Conservation (phyloP, 225 moss, liverwort and hornwort species). For the Thuidium tamariscinum region DNA sequence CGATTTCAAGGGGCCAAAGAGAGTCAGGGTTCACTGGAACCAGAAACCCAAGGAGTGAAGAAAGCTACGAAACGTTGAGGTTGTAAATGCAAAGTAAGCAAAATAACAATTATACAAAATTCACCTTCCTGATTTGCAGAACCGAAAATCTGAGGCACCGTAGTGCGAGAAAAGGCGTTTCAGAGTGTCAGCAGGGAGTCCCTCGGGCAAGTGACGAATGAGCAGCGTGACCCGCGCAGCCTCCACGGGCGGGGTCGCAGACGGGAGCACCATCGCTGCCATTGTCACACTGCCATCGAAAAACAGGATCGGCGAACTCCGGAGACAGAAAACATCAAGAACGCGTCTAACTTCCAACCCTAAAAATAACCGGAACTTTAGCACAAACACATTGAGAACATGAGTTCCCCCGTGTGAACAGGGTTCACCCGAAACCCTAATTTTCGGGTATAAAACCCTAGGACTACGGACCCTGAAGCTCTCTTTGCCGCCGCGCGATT, state of each 20-base stretch:
- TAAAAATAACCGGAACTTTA: neutral
- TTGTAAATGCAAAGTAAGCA: neutral
- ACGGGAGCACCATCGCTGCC: neutral
- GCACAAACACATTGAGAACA: neutral
- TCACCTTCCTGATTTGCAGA: conserved; percentile 34
- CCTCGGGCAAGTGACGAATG: conserved; percentile 45
- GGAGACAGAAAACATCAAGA: neutral
- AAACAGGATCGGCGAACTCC: neutral
- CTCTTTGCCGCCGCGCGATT: conserved; percentile 6
- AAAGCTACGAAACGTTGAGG: neutral
- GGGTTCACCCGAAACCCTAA: neutral
- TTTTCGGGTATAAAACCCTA: neutral
- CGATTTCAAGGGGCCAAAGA: neutral
- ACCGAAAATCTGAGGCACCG: conserved; percentile 38
- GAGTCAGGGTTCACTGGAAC: neutral
- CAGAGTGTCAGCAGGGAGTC: conserved; percentile 32
- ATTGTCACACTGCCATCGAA: neutral
- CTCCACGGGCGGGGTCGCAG: neutral
- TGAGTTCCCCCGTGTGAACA: neutral
- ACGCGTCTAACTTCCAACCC: neutral
- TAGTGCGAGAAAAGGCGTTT: conserved; percentile 41
- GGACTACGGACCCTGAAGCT: rapidly evolving
- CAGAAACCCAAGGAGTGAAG: neutral
- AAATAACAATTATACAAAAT: neutral
- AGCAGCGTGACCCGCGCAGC: conserved; percentile 18